Base-by-base conservation (phyloP, 192 early-diverging fungal species). In the Backusella tuberculispora region DNA sequence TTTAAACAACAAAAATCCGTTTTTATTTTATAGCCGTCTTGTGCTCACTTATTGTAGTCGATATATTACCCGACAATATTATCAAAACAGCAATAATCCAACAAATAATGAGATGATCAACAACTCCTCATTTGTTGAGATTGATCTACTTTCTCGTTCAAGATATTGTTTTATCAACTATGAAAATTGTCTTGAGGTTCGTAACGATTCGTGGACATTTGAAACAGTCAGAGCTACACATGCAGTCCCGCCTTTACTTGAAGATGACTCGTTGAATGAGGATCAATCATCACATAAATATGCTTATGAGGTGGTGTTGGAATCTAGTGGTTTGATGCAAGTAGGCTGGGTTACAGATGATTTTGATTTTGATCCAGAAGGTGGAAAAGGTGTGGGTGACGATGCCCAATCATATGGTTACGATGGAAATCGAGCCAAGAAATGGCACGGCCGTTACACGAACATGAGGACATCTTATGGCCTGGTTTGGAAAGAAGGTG, bases 381-480 rank as follows among this genome's bases (percentile, higher is more conserved):
- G 84, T 24, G 91, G 91, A 26, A 85, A 74, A 26, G 91, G 91
- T 21, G 86, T 92, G n/a, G 91, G 91, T n/a, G 89, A 92, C 75
- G 84, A 91, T 74, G 70, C 60, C 13, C 9, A 83, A 45, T 93
- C 91, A 1, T 92, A 92, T 60, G 85, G 88, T 10, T 90, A 81
- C 71, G 91, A 92, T 73, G 91, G 91, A 1, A 74, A 81, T 26
- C 74, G 91, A 7, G 70, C 63, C 21, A 87, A 88, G 72, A 90
- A 89, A 64, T 92, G 91, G 91, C 88, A 92, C 77, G 92, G 90
- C 3, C 64, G 56, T 40, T 74, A 66, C 42, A 63, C 14, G 0
- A 72, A 13, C 19, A 68, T 80, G 50, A 47, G 66, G 1, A 74
- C 60, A 48, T 44, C 64, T 37, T 82, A 82, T 79, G 81, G 81